Percentiles rank a stretch among this genome's conserved stretches.
Conservation (phyloP, 768 basidiomycete species). For the Tricholoma sp. region DNA sequence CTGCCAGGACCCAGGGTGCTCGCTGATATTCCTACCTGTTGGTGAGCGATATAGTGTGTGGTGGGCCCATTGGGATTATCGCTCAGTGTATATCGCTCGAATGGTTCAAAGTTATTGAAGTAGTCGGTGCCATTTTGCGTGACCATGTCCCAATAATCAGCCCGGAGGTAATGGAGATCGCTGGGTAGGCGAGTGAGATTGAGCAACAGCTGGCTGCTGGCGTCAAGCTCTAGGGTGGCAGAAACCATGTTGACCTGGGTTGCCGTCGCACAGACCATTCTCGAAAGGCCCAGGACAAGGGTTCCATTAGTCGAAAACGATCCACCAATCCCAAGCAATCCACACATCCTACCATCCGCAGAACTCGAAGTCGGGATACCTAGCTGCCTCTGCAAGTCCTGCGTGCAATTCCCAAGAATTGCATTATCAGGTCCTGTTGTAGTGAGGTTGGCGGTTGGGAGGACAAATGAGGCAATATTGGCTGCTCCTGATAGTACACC, state of each 20-base stretch:
- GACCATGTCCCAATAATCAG: constrained; percentile 6
- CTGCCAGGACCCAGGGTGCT: constrained; percentile 4
- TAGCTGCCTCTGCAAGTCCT: constrained; percentile 4
- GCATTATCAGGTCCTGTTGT: background rate
- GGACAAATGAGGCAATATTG: background rate
- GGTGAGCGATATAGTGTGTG: constrained; percentile 7
- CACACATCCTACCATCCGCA: constrained; percentile 6
- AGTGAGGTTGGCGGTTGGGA: background rate
- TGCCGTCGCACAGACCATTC: constrained; percentile 15
- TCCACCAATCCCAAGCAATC: constrained; percentile 11
- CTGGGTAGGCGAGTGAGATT: constrained; percentile 11
- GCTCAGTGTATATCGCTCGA: constrained; percentile 11
- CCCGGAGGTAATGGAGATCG: constrained; percentile 9
- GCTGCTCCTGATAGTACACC: constrained; percentile 2
- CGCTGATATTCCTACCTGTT: background rate
- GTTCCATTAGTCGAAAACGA: constrained; percentile 1
- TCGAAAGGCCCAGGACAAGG: background rate
- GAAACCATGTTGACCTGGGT: constrained; percentile 16
- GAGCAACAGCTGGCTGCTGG: constrained; percentile 1
- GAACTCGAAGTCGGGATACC: background rate
- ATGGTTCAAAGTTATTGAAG: background rate
- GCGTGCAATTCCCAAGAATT: constrained; percentile 11
- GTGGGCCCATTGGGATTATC: constrained; percentile 1
- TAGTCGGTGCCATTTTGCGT: background rate
- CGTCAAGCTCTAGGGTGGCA: constrained; percentile 8